Evolutionary conservation across 495 filamentous ascomycete genomes (phyloP), one percentile per base, ranked within the genome.

Genomic region (Aspergillus kassunensis): DNA sequence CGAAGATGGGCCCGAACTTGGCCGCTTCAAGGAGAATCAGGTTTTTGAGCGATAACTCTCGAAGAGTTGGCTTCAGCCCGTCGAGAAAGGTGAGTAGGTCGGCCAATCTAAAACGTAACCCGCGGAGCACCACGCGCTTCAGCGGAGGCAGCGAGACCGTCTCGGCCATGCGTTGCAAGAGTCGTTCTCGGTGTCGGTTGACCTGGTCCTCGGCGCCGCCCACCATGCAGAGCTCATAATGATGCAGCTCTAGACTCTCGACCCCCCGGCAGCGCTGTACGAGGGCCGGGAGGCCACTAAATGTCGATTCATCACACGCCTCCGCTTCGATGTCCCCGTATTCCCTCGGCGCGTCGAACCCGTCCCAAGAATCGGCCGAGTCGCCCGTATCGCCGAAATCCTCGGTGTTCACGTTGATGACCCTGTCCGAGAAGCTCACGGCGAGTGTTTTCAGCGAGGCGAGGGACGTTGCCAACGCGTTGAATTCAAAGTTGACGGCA

Each of bases 341-440:
- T 12, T 15, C 12, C 9, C 46, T 37, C 8, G 2, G 13, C 18
- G 37, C 31, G 3, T 49, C 45, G 2, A n/a, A 4, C 9, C 4
- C 34, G n/a, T 30, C 34, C 34, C 46, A 41, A 1, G 39, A 21
- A 35, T 39, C 46, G 4, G 33, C 33, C n/a, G 33, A 37, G 34
- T 41, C 46, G 7, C 46, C 46, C 1, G 34, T 49, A 11, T 11
- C 7, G 23, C 34, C 46, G 19, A 30, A 8, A 31, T 49, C 23
- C 7, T 49, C 31, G 2, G 5, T 18, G 3, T 2, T 1, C 12
- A 20, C 1, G 1, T 40, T 18, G 33, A 49, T 12, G 23, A 49
- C 23, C 23, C 11, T 4, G 24, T 49, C 46, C 6, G 46, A 40
- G 46, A 49, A 40, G 35, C 46, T 49, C 1, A 49, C 34, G 6